A percentile compares a stretch with the other conserved stretches of the same genome.
Evolutionary conservation across 2,329 filamentous ascomycete species (phyloP).

Genomic region (Trichothecium sympodiale): DNA sequence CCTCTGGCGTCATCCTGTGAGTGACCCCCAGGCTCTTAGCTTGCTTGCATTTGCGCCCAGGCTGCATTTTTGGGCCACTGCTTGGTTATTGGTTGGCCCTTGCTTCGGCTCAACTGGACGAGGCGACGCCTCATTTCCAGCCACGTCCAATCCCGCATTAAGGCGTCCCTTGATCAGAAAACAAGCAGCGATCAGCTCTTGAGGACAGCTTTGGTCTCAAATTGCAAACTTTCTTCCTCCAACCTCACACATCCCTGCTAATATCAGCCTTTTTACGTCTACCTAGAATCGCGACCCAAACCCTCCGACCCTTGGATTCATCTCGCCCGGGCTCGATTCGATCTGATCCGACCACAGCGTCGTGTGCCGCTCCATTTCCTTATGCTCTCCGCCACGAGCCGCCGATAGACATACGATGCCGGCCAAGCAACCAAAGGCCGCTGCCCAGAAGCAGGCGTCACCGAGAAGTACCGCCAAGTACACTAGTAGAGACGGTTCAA

Average conservation of each 20-base stretch:
- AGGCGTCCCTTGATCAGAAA: not conserved
- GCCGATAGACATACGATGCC: constrained; percentile 33
- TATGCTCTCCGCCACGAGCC: constrained; percentile 25
- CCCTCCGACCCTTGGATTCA: not conserved
- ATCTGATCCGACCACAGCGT: constrained; percentile 5
- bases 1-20: too few species aligned
- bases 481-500: constrained; percentile 58
- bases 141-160: too few species aligned
- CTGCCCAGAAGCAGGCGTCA: constrained; percentile 36
- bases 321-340: constrained; percentile 4
- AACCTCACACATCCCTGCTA: not conserved
- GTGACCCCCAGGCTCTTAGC: too few species aligned
- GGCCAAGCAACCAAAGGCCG: constrained; percentile 40
- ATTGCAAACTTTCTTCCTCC: not conserved
- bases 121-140: too few species aligned
- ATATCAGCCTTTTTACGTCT: not conserved
- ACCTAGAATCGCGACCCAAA: too few species aligned
- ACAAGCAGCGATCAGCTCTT: not conserved
- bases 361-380: constrained; percentile 14
- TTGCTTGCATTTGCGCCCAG: too few species aligned
- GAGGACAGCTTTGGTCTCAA: not conserved
- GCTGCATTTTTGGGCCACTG: too few species aligned
- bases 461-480: constrained; percentile 48
- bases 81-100: too few species aligned
- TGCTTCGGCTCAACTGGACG: too few species aligned